A percentile compares a stretch with the other conserved stretches of the same genome.
Conservation (phyloP, 345 rosid species). For the Sisymbrium irio region DNA sequence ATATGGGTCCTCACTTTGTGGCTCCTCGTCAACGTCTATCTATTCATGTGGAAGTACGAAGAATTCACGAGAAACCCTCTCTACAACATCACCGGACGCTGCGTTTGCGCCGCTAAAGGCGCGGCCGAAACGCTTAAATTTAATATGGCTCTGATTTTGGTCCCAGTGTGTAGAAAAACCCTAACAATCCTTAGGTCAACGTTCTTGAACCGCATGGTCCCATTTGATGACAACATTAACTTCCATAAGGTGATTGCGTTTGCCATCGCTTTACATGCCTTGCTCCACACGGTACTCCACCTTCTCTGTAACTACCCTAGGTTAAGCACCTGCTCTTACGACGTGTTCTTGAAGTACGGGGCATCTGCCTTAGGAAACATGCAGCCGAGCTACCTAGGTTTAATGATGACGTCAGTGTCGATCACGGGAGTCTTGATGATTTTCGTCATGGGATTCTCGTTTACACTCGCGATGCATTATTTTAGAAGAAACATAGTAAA, state of each 20-base stretch:
- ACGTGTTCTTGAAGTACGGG: slow-evolving; percentile 44
- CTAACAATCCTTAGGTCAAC: slow-evolving; percentile 72
- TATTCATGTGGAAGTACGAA: slow-evolving; percentile 59
- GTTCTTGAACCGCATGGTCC: slow-evolving; percentile 49
- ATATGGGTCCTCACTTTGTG: slow-evolving; percentile 61
- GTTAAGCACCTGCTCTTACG: slow-evolving; percentile 43
- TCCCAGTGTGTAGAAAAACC: slow-evolving; percentile 79
- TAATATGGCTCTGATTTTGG: slow-evolving; percentile 82
- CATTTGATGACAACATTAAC: slow-evolving; percentile 89
- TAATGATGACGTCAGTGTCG: slow-evolving; percentile 52
- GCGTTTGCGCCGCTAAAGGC: slow-evolving; percentile 83
- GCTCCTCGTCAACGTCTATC: slow-evolving; percentile 41
- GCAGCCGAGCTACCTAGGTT: slow-evolving; percentile 64
- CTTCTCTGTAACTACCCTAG: slow-evolving; percentile 60
- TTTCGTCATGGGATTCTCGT: slow-evolving; percentile 61
- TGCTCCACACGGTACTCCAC: slow-evolving; percentile 53
- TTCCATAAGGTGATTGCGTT: slow-evolving; percentile 73
- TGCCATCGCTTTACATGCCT: slow-evolving; percentile 46
- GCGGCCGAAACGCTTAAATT: slow-evolving; percentile 83
- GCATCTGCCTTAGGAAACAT: slow-evolving; percentile 45
- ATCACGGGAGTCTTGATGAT: slow-evolving; percentile 62
- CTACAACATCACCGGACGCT: slow-evolving; percentile 70
- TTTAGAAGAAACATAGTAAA: slow-evolving; percentile 70
- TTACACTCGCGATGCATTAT: slow-evolving; percentile 61
- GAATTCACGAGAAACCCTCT: slow-evolving; percentile 34